Base-by-base conservation (phyloP, 106 monocot species). In the Dioscorea zingiberensis region DNA sequence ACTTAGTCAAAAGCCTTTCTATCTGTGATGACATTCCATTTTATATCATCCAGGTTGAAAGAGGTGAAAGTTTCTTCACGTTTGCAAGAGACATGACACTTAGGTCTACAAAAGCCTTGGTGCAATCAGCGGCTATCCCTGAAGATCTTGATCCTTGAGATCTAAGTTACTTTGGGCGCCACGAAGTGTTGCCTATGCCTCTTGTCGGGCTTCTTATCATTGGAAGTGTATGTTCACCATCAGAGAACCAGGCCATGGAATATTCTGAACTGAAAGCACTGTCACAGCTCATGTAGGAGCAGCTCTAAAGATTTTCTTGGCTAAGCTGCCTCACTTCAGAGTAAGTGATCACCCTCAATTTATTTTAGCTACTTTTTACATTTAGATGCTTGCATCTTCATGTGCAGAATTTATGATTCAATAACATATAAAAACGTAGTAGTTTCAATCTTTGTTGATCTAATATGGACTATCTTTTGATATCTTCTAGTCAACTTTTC, bases 151-250 rank as follows among this genome's bases (percentile, higher is more conserved):
- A 68, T 67, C 85, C 85, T 55, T 83, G 84, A 87, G 82, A 75
- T 85, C 94, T 10, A 95, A 85, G 71, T 75, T 95, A 28, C 87
- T 95, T 58, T 69, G 62, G 71, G 87, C 76, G 53, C 91, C 94
- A 16, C 87, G 91, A 21, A n/a, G 77, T 95, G 23, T 59, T 95
- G 70, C 94, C 94, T 13, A 95, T 95, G 94, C 94, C 94, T 54
- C 91, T 95, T 64, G 76, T 88, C 69, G 83, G 90, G 23, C 66
- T 91, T 63, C 68, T 95, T 32, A 68, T 95, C 54, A 94, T 94
- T 57, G 83, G 87, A 17, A 63, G 81, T 58, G 71, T 87, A 25
- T 94, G 90, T 58, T 72, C 81, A 28, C 82, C 94, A 68, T 16
- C 70, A 59, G 81, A 84, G 46, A 60, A 69, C 60, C 72, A 71